These are phyloP conservation scores for Cutaneotrichosporon sp. DNA, from an alignment of 1,284 basidiomycete genomes.

Conservation along the genomic window DNA sequence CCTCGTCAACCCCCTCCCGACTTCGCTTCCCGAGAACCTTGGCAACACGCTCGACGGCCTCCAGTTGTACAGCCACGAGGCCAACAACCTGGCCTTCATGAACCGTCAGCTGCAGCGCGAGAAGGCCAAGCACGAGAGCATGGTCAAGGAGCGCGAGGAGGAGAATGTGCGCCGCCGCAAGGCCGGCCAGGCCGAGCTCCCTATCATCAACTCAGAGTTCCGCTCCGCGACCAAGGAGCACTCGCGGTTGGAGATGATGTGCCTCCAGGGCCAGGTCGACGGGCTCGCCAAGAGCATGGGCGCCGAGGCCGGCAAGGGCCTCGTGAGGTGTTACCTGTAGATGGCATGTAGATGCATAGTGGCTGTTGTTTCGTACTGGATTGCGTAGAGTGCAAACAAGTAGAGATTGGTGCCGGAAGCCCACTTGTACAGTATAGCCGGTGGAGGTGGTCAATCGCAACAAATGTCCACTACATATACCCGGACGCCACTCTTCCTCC, in stretches of 20 bases:
- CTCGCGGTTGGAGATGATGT: slow-evolving; percentile 82
- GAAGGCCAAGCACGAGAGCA: slow-evolving; percentile 74
- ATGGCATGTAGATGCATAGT: slow-evolving; percentile 17
- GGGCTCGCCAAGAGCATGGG: slow-evolving; percentile 75
- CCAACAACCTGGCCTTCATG: slow-evolving; percentile 90
- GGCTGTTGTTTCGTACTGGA: neutral
- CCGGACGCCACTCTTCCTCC: neutral
- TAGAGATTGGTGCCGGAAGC: neutral
- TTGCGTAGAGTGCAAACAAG: neutral
- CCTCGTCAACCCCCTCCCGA: slow-evolving; percentile 53
- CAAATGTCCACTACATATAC: neutral
- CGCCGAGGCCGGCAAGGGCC: slow-evolving; percentile 62
- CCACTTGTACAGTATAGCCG: neutral
- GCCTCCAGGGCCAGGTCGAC: slow-evolving; percentile 82
- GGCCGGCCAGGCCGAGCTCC: slow-evolving; percentile 81
- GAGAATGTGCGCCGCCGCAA: slow-evolving; percentile 80
- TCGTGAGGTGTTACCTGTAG: slow-evolving; percentile 51
- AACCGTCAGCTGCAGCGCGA: slow-evolving; percentile 88
- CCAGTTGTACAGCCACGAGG: slow-evolving; percentile 82
- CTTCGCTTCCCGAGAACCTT: slow-evolving; percentile 58
- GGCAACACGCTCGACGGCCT: slow-evolving; percentile 80
- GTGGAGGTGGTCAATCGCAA: neutral
- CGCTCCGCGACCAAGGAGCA: slow-evolving; percentile 89
- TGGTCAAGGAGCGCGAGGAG: slow-evolving; percentile 79
- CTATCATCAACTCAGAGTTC: slow-evolving; percentile 77